phyloP scores from a whole-genome alignment of 139 green algal species.

The Tetratostichococcus sp. region DNA sequence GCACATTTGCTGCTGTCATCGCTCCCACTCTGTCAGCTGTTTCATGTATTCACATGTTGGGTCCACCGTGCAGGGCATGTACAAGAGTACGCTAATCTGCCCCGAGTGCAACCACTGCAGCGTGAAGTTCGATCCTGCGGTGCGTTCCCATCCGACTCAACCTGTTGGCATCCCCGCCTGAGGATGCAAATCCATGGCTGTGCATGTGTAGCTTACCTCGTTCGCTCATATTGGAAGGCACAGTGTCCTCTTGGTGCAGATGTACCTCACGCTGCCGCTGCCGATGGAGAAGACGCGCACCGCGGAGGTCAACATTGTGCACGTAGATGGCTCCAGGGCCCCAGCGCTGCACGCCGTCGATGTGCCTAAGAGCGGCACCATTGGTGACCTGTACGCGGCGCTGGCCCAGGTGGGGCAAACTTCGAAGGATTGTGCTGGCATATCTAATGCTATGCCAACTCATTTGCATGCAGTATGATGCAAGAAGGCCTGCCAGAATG shows the following conservation, averaged over 20 bases:
- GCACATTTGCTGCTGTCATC: too few species aligned
- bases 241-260: too few species aligned
- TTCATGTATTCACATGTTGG: too few species aligned
- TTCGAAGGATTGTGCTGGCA: too few species aligned
- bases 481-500: too few species aligned
- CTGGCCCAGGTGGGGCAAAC: slow-evolving; percentile 18
- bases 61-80: slow-evolving; percentile 62
- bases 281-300: slow-evolving; percentile 43
- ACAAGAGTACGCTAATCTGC: slow-evolving; percentile 86
- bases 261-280: slow-evolving; percentile 93
- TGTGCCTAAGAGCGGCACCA: slow-evolving; percentile 32
- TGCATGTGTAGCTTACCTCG: too few species aligned
- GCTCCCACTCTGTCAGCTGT: too few species aligned
- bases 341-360: slow-evolving; percentile 33
- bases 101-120: slow-evolving; percentile 69
- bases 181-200: too few species aligned
- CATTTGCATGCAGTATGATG: too few species aligned
- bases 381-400: slow-evolving; percentile 45
- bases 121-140: slow-evolving; percentile 86
- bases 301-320: slow-evolving; percentile 57
- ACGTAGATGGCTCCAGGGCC: slow-evolving; percentile 32
- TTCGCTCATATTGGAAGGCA: too few species aligned
- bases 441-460: too few species aligned
- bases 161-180: too few species aligned
- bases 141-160: background rate